Evolutionary conservation across 2,329 filamentous ascomycete genomes (phyloP).

Genomic region (Aspergillus calidoustus): DNA sequence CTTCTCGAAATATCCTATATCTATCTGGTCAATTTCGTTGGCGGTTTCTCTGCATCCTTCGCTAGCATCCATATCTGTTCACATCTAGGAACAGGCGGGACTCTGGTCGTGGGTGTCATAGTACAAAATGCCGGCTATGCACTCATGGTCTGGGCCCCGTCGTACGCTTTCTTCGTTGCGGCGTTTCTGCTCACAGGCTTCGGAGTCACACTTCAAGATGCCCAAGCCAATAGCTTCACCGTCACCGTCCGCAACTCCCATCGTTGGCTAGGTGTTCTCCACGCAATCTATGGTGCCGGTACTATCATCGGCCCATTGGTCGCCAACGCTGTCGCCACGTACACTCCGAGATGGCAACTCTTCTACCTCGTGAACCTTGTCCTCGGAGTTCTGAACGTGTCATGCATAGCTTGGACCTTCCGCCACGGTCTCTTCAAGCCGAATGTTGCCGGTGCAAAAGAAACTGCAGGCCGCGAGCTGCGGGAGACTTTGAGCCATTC

Average conservation of each 20-base stretch:
- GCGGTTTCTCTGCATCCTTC: constrained; percentile 28
- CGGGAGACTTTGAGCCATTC: constrained; percentile 24
- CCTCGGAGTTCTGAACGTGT: constrained; percentile 23
- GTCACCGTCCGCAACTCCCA: constrained; percentile 29
- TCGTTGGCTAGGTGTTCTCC: constrained; percentile 30
- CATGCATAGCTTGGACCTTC: constrained; percentile 25
- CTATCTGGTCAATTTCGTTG: constrained; percentile 30
- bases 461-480: constrained; percentile 25
- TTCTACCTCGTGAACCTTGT: constrained; percentile 27
- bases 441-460: constrained; percentile 26
- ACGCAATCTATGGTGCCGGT: constrained; percentile 29
- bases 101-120: constrained; percentile 25
- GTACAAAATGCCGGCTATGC: constrained; percentile 28
- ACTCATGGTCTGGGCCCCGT: constrained; percentile 31
- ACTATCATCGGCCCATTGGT: constrained; percentile 29
- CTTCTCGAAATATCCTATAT: constrained; percentile 30
- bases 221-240: constrained; percentile 29
- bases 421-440: constrained; percentile 27
- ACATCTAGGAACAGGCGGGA: constrained; percentile 28
- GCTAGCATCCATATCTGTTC: constrained; percentile 32
- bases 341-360: constrained; percentile 28
- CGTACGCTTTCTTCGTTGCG: constrained; percentile 26
- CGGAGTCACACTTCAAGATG: constrained; percentile 29
- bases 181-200: constrained; percentile 31
- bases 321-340: constrained; percentile 29